Percentiles rank a stretch among this genome's conserved stretches.
These are phyloP conservation scores for Zopfia rhizophila DNA, from an alignment of 2,329 filamentous ascomycete species.

Conservation along the genomic window DNA sequence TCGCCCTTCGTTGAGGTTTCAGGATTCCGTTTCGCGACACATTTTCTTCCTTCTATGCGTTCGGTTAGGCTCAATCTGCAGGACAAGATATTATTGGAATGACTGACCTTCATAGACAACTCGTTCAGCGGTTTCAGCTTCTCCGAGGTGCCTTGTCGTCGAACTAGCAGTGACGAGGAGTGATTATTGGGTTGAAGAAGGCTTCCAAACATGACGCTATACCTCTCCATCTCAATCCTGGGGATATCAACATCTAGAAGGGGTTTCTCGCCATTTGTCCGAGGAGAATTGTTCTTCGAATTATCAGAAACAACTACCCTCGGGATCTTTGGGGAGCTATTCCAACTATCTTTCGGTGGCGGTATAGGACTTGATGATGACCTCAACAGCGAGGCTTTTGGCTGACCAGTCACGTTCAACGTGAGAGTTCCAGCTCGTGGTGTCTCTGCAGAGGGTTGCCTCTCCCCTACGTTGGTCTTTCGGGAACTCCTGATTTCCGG, in stretches of 20 bases:
- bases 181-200: slow-evolving; percentile 65
- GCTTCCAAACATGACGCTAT: slow-evolving; percentile 91
- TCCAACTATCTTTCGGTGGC: slow-evolving; percentile 21
- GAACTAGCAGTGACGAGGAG: slow-evolving; percentile 43
- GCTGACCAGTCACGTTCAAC: slow-evolving; percentile 18
- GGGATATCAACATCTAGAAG: slow-evolving; percentile 82
- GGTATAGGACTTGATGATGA: slow-evolving; percentile 34
- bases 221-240: slow-evolving; percentile 81
- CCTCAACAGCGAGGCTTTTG: slow-evolving; percentile 26
- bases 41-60: slow-evolving; percentile 27
- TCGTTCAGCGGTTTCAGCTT: slow-evolving; percentile 46
- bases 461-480: slow-evolving; percentile 32
- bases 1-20: slow-evolving; percentile 43
- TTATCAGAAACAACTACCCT: slow-evolving; percentile 27
- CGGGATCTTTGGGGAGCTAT: slow-evolving; percentile 26
- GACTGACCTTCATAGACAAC: slow-evolving; percentile 45
- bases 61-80: slow-evolving; percentile 10
- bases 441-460: slow-evolving; percentile 27
- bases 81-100: slow-evolving; percentile 7
- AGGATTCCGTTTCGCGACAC: slow-evolving; percentile 25
- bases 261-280: slow-evolving; percentile 32
- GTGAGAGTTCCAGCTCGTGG: slow-evolving; percentile 33
- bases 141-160: slow-evolving; percentile 48
- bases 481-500: slow-evolving; percentile 42
- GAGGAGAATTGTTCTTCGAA: slow-evolving; percentile 17